Evolutionary conservation across 257 asterid genomes (phyloP).

Genomic region (Jacaranda mimosifolia): DNA sequence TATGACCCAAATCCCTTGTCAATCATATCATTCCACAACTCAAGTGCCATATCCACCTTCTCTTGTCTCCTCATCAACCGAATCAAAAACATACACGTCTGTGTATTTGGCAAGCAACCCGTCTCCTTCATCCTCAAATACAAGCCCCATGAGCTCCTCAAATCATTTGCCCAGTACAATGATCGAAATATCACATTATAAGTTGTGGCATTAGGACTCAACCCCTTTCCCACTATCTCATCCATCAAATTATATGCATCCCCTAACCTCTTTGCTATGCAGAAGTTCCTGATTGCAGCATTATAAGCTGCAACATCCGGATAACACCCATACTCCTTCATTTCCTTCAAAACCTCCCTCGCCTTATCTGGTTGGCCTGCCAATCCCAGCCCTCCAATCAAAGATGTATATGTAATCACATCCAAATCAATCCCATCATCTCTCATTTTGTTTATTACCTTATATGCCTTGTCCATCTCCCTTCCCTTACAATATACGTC

Average conservation of each 20-base stretch:
- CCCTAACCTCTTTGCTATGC: conserved; percentile 83
- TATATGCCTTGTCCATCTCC: conserved; percentile 71
- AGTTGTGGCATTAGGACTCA: conserved; percentile 87
- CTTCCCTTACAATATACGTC: conserved; percentile 87
- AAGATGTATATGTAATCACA: conserved; percentile 82
- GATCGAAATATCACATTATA: conserved; percentile 84
- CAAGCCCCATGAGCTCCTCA: conserved; percentile 73
- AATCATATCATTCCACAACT: conserved; percentile 92
- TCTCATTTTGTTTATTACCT: conserved; percentile 67
- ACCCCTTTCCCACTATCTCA: conserved; percentile 74
- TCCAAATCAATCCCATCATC: conserved; percentile 75
- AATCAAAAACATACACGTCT: conserved; percentile 88
- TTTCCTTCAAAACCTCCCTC: conserved; percentile 79
- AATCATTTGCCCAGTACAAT: conserved; percentile 71
- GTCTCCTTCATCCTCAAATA: conserved; percentile 75
- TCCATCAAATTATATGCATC: conserved; percentile 72
- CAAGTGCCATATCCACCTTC: conserved; percentile 73
- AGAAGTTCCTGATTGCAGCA: conserved; percentile 84
- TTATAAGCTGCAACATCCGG: conserved; percentile 94
- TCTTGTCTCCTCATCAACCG: conserved; percentile 81
- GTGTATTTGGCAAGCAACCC: conserved; percentile 79
- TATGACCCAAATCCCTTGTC: conserved; percentile 85
- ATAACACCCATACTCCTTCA: conserved; percentile 86
- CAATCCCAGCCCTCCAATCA: conserved; percentile 92
- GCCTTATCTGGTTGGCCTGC: conserved; percentile 95